Evolutionary conservation across 257 asterid genomes (phyloP).

Genomic region (Solanum stenotomum): DNA sequence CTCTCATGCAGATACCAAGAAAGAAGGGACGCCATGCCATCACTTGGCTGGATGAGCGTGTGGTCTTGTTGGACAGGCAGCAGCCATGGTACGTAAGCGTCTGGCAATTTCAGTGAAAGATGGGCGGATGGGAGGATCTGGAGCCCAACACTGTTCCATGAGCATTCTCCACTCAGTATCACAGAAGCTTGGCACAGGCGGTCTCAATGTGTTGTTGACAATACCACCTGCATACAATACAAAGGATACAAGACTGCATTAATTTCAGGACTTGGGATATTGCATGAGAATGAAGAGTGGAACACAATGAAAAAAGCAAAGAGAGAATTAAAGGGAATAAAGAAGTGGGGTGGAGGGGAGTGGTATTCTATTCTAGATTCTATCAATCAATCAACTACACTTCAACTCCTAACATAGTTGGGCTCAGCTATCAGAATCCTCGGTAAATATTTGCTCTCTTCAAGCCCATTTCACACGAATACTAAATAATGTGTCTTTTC

Average conservation of each 20-base stretch:
- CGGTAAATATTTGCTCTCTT: neutral
- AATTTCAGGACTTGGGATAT: neutral
- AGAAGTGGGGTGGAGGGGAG: neutral
- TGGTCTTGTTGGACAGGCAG: neutral
- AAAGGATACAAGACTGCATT: neutral
- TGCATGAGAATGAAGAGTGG: neutral
- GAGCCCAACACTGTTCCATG: slow-evolving; percentile 12
- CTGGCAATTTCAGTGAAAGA: slow-evolving; percentile 7
- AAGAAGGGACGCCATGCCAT: neutral
- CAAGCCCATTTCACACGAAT: neutral
- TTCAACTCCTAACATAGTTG: neutral
- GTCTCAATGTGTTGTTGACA: slow-evolving; percentile 7
- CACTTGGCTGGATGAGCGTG: neutral
- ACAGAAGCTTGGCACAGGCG: slow-evolving; percentile 4
- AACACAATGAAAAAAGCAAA: neutral
- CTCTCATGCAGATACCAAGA: neutral
- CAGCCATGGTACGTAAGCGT: slow-evolving; percentile 7
- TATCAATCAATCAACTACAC: neutral
- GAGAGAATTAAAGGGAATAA: neutral
- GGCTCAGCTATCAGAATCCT: neutral
- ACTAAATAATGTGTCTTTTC: neutral
- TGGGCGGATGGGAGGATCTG: slow-evolving; percentile 12
- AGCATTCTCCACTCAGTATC: slow-evolving; percentile 5
- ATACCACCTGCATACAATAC: slow-evolving; percentile 4
- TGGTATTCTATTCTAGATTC: neutral